phyloP scores from a whole-genome alignment of 2,329 filamentous ascomycete species.

The Sporothrix schenckii region DNA sequence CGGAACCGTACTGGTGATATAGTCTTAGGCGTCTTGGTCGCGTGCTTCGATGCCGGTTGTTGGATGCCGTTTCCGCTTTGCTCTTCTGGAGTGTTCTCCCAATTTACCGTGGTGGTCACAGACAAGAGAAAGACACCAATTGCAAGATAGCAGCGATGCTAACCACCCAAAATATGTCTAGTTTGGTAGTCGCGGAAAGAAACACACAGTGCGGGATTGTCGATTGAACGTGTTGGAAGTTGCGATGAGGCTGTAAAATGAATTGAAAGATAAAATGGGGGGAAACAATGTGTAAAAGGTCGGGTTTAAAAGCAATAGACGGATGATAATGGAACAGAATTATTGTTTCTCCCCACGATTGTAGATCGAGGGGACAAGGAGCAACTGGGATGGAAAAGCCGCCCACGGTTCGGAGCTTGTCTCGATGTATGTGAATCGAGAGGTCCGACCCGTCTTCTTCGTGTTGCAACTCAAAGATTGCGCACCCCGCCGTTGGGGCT shows the following conservation, averaged over 20 bases:
- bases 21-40: background rate
- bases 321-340: background rate
- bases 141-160: too few relatives aligned
- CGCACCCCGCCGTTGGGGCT: conserved; percentile 59
- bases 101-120: background rate
- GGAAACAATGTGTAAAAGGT: background rate
- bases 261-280: background rate
- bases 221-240: background rate
- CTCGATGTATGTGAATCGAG: conserved; percentile 37
- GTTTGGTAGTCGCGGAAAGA: background rate
- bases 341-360: background rate
- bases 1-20: background rate
- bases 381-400: conserved; percentile 12
- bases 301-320: background rate
- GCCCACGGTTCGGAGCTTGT: conserved; percentile 36
- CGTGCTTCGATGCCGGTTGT: background rate
- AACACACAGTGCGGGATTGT: background rate
- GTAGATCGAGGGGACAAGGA: background rate
- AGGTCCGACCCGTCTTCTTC: conserved; percentile 34
- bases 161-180: background rate
- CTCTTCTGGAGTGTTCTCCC: background rate
- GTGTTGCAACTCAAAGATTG: conserved; percentile 45
- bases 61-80: background rate
- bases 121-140: background rate
- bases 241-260: background rate